These are phyloP conservation scores for Rhizophora apiculata DNA, from an alignment of 345 rosid species.

Conservation along the genomic window DNA sequence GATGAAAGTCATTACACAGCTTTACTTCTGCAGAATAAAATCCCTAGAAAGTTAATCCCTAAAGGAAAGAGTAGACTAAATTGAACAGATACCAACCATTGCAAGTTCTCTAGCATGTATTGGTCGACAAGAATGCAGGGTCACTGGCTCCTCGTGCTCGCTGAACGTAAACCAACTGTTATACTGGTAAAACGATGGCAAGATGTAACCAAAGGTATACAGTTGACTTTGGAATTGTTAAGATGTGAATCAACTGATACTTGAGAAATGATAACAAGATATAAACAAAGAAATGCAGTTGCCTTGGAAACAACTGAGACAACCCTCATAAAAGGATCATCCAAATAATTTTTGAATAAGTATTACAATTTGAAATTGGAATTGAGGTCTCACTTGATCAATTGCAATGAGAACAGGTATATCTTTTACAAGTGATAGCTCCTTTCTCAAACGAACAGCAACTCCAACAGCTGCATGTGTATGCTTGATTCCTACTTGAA, in stretches of 20 bases:
- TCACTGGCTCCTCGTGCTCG: constrained; percentile 80
- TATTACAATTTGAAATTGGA: not conserved
- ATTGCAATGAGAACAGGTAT: constrained; percentile 85
- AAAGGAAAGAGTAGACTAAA: not conserved
- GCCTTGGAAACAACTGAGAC: no score
- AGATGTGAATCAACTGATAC: no score
- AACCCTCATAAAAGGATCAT: not conserved
- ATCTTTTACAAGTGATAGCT: constrained; percentile 83
- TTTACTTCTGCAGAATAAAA: no score
- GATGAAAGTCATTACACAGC: no score
- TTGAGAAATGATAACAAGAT: no score
- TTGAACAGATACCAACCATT: constrained; percentile 46
- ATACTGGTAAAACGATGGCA: constrained; percentile 49
- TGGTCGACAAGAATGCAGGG: constrained; percentile 62
- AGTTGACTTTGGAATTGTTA: not conserved
- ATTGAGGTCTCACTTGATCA: constrained; percentile 70
- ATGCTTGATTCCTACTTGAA: constrained; percentile 71
- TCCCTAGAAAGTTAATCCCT: no score
- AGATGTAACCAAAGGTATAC: constrained; percentile 20
- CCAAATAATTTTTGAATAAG: not conserved
- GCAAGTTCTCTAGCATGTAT: constrained; percentile 91
- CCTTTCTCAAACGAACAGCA: constrained; percentile 76
- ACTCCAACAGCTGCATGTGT: constrained; percentile 86
- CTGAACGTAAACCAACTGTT: constrained; percentile 97
- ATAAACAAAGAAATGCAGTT: no score